phyloP scores from a whole-genome alignment of 345 rosid genomes.

The Firmiana major region DNA sequence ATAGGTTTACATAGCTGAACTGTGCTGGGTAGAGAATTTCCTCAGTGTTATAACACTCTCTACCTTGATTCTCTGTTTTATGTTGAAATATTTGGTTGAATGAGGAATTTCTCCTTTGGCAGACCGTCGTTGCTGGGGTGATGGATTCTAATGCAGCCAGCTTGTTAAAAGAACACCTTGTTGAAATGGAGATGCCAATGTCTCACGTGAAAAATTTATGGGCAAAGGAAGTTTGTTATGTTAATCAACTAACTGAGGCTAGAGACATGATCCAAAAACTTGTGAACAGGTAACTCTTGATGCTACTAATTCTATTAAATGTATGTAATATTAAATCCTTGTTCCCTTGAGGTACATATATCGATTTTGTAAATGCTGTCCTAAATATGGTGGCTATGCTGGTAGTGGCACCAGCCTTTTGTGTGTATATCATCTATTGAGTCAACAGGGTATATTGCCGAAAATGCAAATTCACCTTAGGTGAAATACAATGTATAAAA shows the following conservation, averaged over 20 bases:
- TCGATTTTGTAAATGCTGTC: background rate
- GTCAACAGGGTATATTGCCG: background rate
- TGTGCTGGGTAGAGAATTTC: background rate
- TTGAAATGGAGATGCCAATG: conserved; percentile 35
- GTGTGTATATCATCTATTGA: background rate
- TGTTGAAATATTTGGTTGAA: conserved; percentile 2
- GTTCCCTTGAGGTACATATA: background rate
- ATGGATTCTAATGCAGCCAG: conserved; percentile 40
- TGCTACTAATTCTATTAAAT: background rate
- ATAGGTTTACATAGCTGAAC: background rate
- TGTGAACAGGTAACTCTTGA: background rate
- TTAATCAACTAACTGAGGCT: conserved; percentile 50
- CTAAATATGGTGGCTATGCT: background rate
- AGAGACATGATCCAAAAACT: conserved; percentile 24
- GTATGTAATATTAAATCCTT: background rate
- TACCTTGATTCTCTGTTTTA: background rate
- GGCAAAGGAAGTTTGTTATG: conserved; percentile 49
- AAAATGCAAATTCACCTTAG: background rate
- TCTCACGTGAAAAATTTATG: conserved; percentile 49
- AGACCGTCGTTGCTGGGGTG: conserved; percentile 47
- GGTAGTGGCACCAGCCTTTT: background rate
- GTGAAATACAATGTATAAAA: background rate
- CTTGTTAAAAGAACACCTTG: conserved; percentile 40
- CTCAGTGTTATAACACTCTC: background rate
- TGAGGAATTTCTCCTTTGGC: conserved; percentile 24